Conservation (phyloP, 805 yeast species). For the Yarrowia divulgata region DNA sequence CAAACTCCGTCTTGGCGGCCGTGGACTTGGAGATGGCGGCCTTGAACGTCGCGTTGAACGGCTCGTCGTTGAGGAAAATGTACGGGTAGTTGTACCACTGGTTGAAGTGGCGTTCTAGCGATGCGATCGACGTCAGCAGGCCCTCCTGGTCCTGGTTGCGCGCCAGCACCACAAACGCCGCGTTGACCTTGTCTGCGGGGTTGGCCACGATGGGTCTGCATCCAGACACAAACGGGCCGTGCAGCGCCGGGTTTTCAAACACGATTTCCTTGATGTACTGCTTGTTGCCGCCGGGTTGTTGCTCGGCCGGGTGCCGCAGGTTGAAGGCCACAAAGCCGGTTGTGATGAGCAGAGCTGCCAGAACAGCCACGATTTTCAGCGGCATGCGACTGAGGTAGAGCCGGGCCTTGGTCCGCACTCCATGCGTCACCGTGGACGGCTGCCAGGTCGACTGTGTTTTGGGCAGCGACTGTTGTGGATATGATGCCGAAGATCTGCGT, state of each 20-base stretch:
- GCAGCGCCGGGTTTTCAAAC: conserved; percentile 36
- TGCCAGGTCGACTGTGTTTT: conserved; percentile 19
- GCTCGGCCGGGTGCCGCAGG: conserved; percentile 31
- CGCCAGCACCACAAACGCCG: conserved; percentile 83
- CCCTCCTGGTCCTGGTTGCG: conserved; percentile 80
- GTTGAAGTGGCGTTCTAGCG: conserved; percentile 87
- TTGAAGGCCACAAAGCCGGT: conserved; percentile 27
- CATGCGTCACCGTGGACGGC: conserved; percentile 18
- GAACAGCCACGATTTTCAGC: conserved; percentile 9
- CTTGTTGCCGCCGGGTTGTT: conserved; percentile 12
- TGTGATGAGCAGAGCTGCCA: conserved; percentile 25
- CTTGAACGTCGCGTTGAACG: conserved; percentile 71
- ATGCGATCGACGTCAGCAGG: conserved; percentile 73
- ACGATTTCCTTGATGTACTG: conserved; percentile 25
- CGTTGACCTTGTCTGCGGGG: conserved; percentile 55
- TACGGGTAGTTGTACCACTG: conserved; percentile 95
- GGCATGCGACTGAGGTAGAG: conserved; percentile 13
- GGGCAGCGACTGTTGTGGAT: conserved; percentile 32
- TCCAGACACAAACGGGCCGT: conserved; percentile 34
- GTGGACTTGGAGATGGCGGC: conserved; percentile 60
- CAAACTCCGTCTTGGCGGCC: conserved; percentile 72
- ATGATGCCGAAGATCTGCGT: conserved; percentile 35
- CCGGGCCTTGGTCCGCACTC: conserved; percentile 19
- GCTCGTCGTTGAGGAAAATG: conserved; percentile 84
- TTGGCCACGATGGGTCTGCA: conserved; percentile 30